Percentiles rank a stretch among this genome's conserved stretches.
Evolutionary conservation across 2,329 filamentous ascomycete species (phyloP).

Genomic region (Lachnellula arida): DNA sequence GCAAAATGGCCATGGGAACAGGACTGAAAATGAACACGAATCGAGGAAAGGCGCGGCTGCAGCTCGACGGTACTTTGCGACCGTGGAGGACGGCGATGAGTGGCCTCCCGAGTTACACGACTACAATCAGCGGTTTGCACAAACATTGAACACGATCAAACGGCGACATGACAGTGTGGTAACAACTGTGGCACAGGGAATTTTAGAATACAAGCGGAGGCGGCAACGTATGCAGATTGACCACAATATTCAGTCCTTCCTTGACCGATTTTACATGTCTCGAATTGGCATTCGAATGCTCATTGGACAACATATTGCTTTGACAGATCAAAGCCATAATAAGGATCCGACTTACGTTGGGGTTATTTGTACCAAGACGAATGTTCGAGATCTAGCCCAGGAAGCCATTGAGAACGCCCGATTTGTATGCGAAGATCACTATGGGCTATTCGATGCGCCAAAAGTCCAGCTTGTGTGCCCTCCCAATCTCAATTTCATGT

Average conservation of each 20-base stretch:
- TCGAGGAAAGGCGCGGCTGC: conserved; percentile 49
- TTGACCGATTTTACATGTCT: conserved; percentile 99
- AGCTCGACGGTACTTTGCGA: conserved; percentile 78
- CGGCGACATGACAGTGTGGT: conserved; percentile 93
- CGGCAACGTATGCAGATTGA: conserved; percentile 98
- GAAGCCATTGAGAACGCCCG: conserved; percentile 98
- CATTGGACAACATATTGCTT: conserved; percentile 95
- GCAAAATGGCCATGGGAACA: conserved; percentile 39
- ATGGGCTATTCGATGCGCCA: conserved; percentile 92
- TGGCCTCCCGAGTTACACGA: conserved; percentile 94
- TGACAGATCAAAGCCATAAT: conserved; percentile 88
- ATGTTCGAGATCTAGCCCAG: conserved; percentile 87
- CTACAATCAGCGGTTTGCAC: conserved; percentile 88
- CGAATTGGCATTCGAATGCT: conserved; percentile 99
- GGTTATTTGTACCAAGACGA: conserved; percentile 98
- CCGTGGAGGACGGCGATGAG: conserved; percentile 79
- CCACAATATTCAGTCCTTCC: conserved; percentile 92
- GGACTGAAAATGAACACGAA: conserved; percentile 40
- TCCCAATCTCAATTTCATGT: conserved; percentile 96
- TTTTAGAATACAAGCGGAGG: conserved; percentile 95
- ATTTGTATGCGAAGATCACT: conserved; percentile 99
- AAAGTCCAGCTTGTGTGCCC: conserved; percentile 96
- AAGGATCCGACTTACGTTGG: conserved; percentile 92
- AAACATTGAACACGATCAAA: conserved; percentile 91
- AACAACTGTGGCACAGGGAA: conserved; percentile 95